These are phyloP conservation scores for Penicillium concentricum DNA, from an alignment of 2,329 filamentous ascomycete species.

Conservation along the genomic window DNA sequence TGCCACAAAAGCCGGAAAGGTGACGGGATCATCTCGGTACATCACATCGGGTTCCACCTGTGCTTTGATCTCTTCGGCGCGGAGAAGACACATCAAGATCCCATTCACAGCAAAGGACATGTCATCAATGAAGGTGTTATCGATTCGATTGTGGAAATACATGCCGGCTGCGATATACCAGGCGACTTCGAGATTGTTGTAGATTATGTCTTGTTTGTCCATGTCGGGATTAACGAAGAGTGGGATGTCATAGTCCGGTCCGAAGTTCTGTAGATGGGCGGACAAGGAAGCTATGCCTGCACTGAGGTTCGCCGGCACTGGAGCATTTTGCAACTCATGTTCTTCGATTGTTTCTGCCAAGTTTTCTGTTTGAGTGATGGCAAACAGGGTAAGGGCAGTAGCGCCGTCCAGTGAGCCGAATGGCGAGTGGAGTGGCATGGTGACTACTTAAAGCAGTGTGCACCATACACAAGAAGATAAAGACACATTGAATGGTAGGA, in stretches of 20 bases:
- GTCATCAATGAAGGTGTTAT: no score
- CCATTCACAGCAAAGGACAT: neutral
- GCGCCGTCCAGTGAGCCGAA: neutral
- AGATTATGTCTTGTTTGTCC: neutral
- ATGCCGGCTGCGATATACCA: neutral
- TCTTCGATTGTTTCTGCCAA: neutral
- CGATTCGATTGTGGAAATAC: neutral
- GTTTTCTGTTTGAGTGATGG: neutral
- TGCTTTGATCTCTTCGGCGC: neutral
- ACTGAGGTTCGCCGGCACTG: neutral
- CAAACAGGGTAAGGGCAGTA: neutral
- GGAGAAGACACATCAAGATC: neutral
- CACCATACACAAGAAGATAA: no score
- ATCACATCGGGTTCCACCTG: neutral
- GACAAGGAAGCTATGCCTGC: neutral
- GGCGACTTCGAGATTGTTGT: neutral
- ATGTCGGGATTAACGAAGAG: neutral
- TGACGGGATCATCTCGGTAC: neutral
- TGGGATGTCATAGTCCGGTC: neutral
- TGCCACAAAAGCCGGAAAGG: neutral
- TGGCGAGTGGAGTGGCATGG: neutral
- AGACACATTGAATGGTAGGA: no score
- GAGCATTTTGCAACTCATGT: fast-evolving
- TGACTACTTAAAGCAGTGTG: neutral
- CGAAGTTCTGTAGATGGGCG: neutral